Evolutionary conservation across 176 grass and related monocot species (phyloP), one percentile per base, ranked within the genome.

Genomic region (Ananas comosus): DNA sequence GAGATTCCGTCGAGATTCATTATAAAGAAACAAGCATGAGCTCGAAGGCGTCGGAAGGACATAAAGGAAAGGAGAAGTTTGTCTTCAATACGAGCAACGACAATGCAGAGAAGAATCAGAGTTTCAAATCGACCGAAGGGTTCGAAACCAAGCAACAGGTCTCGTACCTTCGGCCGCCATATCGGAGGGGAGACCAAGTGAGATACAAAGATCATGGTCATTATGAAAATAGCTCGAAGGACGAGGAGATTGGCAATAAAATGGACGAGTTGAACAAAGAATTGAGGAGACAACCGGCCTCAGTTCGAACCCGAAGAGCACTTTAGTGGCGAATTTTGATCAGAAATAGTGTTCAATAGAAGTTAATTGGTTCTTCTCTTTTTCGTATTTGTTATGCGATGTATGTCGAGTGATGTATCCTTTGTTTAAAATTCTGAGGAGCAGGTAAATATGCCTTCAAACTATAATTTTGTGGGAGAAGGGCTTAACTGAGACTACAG

Each of bases 291-390:
- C 65, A 53, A 70, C 19, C 18, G 13, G 49, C 54, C 22, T 75
- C 73, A 1, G 23, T 47, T 63, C 65, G 73, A 63, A 67, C 50
- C 11, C 42, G 72, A 74, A 66, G 73, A 75, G 22, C 50, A 53
- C 3, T 66, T 75, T 75, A 54, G 73, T 10, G 29, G 49, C 63
- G 63, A 47, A 48, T 13, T 59, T 21, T 17, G 33, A 5, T 42
- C 33, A 7, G 5, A 42, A 7, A 42, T 42, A 42, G 33, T 42
- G 33, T 42, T 42, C 5, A 42, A 42, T 7, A 42, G 33, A 0
- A 42, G 33, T 0, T 42, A 4, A 27, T 27, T 27, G 25, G 25
- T 27, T 27, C 25, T 27, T 27, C 25, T 27, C 25, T 1, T 27
- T 27, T 27, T 27, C 25, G 25, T 27, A 27, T 27, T 27, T 27